These are phyloP conservation scores for Diutina sp. DNA, from an alignment of 1,139 yeast species.

Conservation along the genomic window DNA sequence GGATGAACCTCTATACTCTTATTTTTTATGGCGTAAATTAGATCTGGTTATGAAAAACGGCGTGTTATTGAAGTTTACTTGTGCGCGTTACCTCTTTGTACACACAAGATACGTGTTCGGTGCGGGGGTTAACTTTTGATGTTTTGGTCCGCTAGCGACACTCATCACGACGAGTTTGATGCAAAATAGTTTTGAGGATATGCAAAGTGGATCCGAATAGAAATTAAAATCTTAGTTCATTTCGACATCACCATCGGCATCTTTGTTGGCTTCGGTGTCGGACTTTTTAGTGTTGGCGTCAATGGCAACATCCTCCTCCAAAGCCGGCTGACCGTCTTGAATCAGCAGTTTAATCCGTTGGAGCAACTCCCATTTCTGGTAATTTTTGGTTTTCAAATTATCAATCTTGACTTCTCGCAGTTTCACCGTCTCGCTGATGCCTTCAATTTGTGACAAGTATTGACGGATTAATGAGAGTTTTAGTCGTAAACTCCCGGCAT, in stretches of 20 bases:
- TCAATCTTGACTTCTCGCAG: slow-evolving; percentile 16
- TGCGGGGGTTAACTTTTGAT: too few species aligned
- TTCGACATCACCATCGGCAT: background rate
- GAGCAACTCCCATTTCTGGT: slow-evolving; percentile 15
- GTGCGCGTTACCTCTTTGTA: too few species aligned
- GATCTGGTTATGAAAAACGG: too few species aligned
- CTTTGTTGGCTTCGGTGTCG: background rate
- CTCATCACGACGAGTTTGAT: too few species aligned
- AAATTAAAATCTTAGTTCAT: background rate
- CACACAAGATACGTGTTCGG: too few species aligned
- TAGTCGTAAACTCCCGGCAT: slow-evolving; percentile 28
- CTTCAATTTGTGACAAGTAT: slow-evolving; percentile 23
- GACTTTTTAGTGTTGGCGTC: background rate
- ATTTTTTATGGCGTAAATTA: too few species aligned
- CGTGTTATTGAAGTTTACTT: too few species aligned
- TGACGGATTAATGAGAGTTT: slow-evolving; percentile 20
- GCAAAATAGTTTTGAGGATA: too few species aligned
- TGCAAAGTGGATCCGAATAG: too few species aligned
- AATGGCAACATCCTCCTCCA: background rate
- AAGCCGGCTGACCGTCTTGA: background rate
- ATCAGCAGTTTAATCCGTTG: slow-evolving; percentile 9
- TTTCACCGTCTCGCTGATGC: slow-evolving; percentile 24
- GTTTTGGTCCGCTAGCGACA: too few species aligned
- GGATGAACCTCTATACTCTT: too few species aligned
- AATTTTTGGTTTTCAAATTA: slow-evolving; percentile 13